Base-by-base conservation (phyloP, 129 eudicot species). In the Heracleum sosnowskyi region DNA sequence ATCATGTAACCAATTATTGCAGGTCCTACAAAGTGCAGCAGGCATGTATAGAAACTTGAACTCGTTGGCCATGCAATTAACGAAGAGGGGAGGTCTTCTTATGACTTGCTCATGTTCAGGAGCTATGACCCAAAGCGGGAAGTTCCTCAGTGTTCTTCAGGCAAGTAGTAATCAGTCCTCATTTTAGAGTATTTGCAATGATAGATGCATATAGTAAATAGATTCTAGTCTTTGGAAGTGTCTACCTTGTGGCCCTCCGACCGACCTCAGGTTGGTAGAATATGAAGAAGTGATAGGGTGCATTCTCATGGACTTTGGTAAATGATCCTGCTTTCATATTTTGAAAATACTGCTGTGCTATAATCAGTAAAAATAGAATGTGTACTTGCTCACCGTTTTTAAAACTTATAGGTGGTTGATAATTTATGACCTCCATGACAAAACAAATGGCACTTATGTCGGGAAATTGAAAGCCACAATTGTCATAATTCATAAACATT, bases 71-170 rank as follows among this genome's bases (percentile, higher is more conserved):
- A 90, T 95, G 97, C 85, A 76, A 85, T 78, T 95, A 73, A 92
- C 96, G 24, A 90, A 85, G 80, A 87, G 81, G 66, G 97, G 97
- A 69, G 74, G 74, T 7, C 74, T 69, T 36, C 74, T 66, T 60
- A 60, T 95, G 98, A 91, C 98, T 79, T 95, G 98, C 89, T 91
- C 98, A 4, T 95, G 97, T 89, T 95, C 98, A 40, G 96, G 98
- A 77, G 98, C 98, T 76, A 87, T 95, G 97, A 95, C 98, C 47
- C 98, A 91, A 82, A 94, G 98, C 79, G 97, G 98, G 46, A 90
- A 55, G 80, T 94, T 91, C 83, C 79, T 94, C 79, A 80, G 78
- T 55, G 76, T 91, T 75, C 96, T 94, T 33, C 96, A 90, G 97
- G 97, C 74, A 75, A 88, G 91, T 81, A 47, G 20, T 73, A 47